Evolutionary conservation across 2,329 filamentous ascomycete species (phyloP), one percentile per base, ranked within the genome.

Genomic region (Alternaria novae-zelandiae): DNA sequence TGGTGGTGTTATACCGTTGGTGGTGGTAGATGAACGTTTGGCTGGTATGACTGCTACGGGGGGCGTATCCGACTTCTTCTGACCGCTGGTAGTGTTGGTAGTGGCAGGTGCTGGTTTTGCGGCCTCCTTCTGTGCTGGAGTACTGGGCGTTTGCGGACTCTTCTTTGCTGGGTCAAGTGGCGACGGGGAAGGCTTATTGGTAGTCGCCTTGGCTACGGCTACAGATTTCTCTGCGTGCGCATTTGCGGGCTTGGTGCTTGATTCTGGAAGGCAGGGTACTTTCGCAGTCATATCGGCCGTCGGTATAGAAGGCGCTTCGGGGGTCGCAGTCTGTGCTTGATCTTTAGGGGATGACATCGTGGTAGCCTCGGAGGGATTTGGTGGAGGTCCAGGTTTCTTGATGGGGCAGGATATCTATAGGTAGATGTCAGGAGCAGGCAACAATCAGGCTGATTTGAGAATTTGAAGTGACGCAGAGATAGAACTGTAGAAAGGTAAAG

Each of bases 11-110:
- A 54, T 32, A 9, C 54, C 43, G 13, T 65, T 59, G 2, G 54
- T 26, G 11, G 53, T 47, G 0, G 57, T 8, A 15, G 43, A 26
- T 5, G 61, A 21, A 30, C 69, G 66, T 50, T 74, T 72, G 6
- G 11, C 53, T 2, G 54, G 57, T 20, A 28, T 30, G 6, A 13
- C 26, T 21, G 46, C 32, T 5, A 13, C 6, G 5, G 21, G n/a
- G 9, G 11, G 41, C 5, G 43, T 41, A 20, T n/a, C 49, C 15
- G 20, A 3, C 6, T 47, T 59, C 25, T 41, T 53, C 20, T 23
- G 13, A 36, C 15, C 4, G 49, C 10, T 25, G 20, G 5, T 5
- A 8, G 9, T 23, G 13, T 3, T 36, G 20, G 5, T 36, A 41
- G 2, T 23, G 9, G 12, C 3, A 36, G 20, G 3, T 2, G 20